Evolutionary conservation across 106 monocot species (phyloP).

Genomic region (Ottelia alismoides): DNA sequence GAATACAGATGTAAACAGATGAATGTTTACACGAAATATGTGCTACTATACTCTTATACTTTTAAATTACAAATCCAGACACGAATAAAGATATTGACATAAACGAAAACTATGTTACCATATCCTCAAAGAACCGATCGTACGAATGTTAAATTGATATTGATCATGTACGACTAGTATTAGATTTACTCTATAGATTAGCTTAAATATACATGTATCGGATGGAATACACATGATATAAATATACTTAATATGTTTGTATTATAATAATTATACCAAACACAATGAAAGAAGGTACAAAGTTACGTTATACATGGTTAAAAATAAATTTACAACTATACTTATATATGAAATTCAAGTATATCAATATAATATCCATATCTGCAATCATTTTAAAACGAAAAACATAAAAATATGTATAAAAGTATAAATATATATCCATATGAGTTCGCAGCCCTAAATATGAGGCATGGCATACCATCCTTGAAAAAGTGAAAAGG

Average conservation of each 20-base stretch:
- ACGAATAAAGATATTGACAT: neutral
- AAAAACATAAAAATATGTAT: too few relatives aligned
- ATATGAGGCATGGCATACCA: constrained; percentile 21
- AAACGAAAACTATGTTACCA: neutral
- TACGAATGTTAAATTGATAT: neutral
- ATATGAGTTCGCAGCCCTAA: neutral
- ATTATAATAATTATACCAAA: too few relatives aligned
- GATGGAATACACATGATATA: too few relatives aligned
- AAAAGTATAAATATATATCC: neutral
- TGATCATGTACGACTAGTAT: neutral
- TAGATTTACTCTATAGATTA: neutral
- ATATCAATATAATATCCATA: neutral
- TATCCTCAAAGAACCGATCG: too few relatives aligned
- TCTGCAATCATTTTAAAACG: too few relatives aligned
- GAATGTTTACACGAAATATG: neutral
- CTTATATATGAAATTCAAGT: neutral
- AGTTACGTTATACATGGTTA: too few relatives aligned
- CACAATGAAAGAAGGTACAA: too few relatives aligned
- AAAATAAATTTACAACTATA: too few relatives aligned
- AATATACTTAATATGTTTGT: too few relatives aligned
- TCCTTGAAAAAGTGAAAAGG: constrained; percentile 39
- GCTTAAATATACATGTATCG: too few relatives aligned
- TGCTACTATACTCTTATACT: neutral
- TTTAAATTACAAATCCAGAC: neutral
- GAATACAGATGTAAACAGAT: neutral